These are phyloP conservation scores for Chamaecrista fasciculata DNA, from an alignment of 306 rosid species.

Conservation along the genomic window DNA sequence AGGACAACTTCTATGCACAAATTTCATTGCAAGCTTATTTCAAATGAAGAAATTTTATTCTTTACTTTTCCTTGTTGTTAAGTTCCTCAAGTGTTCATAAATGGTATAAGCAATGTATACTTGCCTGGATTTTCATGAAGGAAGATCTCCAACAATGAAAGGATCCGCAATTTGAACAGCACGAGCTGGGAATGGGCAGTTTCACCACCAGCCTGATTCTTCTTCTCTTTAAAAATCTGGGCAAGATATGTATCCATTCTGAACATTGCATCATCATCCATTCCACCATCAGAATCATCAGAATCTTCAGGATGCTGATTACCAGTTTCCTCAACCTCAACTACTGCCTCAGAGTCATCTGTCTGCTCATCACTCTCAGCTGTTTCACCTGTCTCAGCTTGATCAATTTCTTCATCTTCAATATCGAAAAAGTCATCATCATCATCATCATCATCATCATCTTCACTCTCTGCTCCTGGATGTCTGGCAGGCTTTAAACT, in stretches of 20 bases:
- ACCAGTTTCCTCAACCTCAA: constrained; percentile 52
- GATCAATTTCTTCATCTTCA: constrained; percentile 77
- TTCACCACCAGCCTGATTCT: constrained; percentile 75
- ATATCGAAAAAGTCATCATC: constrained; percentile 68
- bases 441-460: constrained; percentile 47
- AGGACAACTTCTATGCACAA: not conserved
- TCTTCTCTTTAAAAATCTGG: constrained; percentile 75
- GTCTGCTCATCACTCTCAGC: constrained; percentile 83
- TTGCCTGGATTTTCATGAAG: constrained; percentile 91
- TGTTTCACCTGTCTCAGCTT: constrained; percentile 69
- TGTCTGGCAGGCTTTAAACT: constrained; percentile 77
- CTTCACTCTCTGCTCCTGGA: constrained; percentile 57
- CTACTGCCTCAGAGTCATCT: constrained; percentile 75
- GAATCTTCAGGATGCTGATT: constrained; percentile 55
- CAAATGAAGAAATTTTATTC: not conserved
- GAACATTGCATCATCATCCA: constrained; percentile 99
- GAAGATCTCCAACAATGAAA: constrained; percentile 87
- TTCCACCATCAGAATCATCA: constrained; percentile 92
- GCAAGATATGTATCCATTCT: constrained; percentile 84
- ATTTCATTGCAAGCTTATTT: not conserved
- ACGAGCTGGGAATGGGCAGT: constrained; percentile 88
- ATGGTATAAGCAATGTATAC: constrained; percentile 8
- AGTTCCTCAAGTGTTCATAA: not conserved
- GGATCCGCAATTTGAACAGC: constrained; percentile 86
- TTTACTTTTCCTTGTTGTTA: not conserved